Percentiles rank a stretch among this genome's conserved stretches.
phyloP scores from a whole-genome alignment of 768 basidiomycete species.

The Nevesoporus exiguus region DNA sequence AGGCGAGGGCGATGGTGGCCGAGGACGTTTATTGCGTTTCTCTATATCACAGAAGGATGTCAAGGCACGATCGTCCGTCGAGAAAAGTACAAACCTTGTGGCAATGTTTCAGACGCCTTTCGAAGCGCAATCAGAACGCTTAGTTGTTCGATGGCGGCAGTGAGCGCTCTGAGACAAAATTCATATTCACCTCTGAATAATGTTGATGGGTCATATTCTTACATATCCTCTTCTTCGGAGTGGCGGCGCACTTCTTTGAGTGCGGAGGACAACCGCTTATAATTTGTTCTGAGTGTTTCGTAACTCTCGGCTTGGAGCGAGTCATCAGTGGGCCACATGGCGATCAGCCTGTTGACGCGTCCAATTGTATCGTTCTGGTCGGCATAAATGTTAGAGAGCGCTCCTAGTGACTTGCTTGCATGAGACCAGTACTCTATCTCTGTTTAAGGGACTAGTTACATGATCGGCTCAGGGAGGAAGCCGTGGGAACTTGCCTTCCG shows the following conservation, averaged over 20 bases:
- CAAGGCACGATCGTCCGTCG: background rate
- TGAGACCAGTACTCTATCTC: constrained; percentile 78
- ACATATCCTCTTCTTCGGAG: constrained; percentile 66
- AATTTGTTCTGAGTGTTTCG: constrained; percentile 57
- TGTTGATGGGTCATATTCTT: constrained; percentile 21
- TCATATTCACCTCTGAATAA: constrained; percentile 7
- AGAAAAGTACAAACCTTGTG: constrained; percentile 46
- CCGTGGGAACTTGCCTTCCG: constrained; percentile 61
- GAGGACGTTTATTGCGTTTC: constrained; percentile 75
- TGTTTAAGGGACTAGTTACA: constrained; percentile 29
- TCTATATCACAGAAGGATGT: constrained; percentile 36
- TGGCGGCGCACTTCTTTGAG: constrained; percentile 58
- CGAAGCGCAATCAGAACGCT: constrained; percentile 68
- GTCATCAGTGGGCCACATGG: constrained; percentile 71
- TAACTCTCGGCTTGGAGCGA: constrained; percentile 63
- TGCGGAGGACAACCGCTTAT: constrained; percentile 58
- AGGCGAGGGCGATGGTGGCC: constrained; percentile 64
- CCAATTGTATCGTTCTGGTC: constrained; percentile 58
- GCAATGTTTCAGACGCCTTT: constrained; percentile 58
- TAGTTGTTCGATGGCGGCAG: constrained; percentile 67
- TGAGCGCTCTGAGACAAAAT: constrained; percentile 53
- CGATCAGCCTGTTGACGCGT: constrained; percentile 69
- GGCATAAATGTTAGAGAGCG: constrained; percentile 52
- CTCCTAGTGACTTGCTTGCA: constrained; percentile 55
- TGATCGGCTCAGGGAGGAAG: constrained; percentile 10